A percentile compares a stretch with the other conserved stretches of the same genome.
These are phyloP conservation scores for Alnus glutinosa DNA, from an alignment of 306 rosid species.

Conservation along the genomic window DNA sequence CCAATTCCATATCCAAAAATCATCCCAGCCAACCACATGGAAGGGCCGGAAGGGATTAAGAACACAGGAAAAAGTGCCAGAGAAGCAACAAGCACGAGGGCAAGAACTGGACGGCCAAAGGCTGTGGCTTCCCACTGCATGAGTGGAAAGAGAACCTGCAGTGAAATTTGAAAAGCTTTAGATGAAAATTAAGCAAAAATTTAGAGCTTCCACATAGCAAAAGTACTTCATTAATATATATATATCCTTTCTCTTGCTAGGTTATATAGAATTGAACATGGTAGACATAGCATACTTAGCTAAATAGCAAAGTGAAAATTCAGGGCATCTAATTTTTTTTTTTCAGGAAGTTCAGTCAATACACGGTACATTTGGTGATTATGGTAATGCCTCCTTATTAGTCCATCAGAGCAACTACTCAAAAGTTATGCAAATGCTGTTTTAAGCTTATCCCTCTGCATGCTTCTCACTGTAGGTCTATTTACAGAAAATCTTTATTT, in stretches of 20 bases:
- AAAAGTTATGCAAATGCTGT: not conserved
- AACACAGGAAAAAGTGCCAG: constrained; percentile 85
- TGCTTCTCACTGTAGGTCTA: not conserved
- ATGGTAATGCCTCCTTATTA: not conserved
- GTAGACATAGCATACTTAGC: not conserved
- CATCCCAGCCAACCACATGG: constrained; percentile 99
- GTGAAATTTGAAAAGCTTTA: constrained; percentile 20
- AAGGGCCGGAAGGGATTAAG: constrained; percentile 92
- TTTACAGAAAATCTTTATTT: not conserved
- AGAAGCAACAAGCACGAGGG: constrained; percentile 81
- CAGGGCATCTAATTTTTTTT: not conserved
- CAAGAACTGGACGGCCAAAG: constrained; percentile 96
- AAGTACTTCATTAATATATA: constrained; percentile 11
- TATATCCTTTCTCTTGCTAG: no score
- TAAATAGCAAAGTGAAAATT: not conserved
- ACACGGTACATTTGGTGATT: not conserved
- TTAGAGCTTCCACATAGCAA: constrained; percentile 11
- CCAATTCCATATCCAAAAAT: constrained; percentile 97
- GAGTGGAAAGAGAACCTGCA: constrained; percentile 77
- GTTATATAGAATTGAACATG: not conserved
- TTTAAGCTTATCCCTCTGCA: not conserved
- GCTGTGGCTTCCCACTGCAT: constrained; percentile 99
- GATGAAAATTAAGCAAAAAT: constrained; percentile 21
- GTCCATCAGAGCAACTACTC: not conserved
- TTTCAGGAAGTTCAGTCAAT: not conserved